Evolutionary conservation across 2,329 filamentous ascomycete species (phyloP).

Genomic region (Fusarium circinatum): DNA sequence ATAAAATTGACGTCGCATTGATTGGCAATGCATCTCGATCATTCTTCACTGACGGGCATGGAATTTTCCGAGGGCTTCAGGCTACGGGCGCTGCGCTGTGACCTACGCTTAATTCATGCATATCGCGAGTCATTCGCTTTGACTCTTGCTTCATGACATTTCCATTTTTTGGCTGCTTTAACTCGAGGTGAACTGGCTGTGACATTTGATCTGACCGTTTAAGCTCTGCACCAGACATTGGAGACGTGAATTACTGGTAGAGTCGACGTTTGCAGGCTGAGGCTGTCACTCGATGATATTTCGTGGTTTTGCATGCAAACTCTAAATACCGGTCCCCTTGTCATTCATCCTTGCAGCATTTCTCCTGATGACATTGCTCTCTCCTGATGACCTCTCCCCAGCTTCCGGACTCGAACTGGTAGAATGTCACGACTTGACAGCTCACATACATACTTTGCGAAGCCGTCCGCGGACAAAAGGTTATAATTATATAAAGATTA

Average conservation of each 20-base stretch:
- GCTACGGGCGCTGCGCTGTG: neutral
- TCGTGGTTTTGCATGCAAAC: neutral
- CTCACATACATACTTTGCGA: neutral
- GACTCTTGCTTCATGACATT: neutral
- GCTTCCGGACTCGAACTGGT: neutral
- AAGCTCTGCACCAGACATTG: neutral
- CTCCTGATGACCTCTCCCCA: neutral
- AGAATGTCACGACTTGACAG: constrained; percentile 4
- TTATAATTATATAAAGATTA: neutral
- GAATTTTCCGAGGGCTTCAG: neutral
- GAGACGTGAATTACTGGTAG: neutral
- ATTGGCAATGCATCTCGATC: neutral
- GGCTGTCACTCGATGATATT: neutral
- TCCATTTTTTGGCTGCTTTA: neutral
- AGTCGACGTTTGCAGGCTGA: neutral
- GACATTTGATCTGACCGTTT: neutral
- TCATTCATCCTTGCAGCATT: neutral
- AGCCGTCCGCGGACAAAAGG: neutral
- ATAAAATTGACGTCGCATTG: neutral
- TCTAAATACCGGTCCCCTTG: constrained; percentile 12
- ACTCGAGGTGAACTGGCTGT: neutral
- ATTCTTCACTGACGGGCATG: neutral
- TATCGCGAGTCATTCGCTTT: constrained; percentile 3
- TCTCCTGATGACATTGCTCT: neutral
- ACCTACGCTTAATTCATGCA: neutral